These are phyloP conservation scores for Mycena indigotica DNA, from an alignment of 768 basidiomycete species.

Conservation along the genomic window DNA sequence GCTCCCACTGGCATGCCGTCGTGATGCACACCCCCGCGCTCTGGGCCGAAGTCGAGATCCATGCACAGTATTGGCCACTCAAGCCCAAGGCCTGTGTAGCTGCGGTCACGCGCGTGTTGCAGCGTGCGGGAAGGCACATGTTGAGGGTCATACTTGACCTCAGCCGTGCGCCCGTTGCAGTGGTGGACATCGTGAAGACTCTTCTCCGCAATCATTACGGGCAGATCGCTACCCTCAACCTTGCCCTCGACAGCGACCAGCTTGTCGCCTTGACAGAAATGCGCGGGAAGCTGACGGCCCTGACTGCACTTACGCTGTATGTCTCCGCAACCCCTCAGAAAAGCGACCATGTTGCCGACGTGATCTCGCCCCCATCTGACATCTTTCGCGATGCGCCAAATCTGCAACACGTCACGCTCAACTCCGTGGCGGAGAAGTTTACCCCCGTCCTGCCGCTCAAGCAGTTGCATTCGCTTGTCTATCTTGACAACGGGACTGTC, in stretches of 20 bases:
- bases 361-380: background rate
- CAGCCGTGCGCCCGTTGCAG: background rate
- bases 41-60: background rate
- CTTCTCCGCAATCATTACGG: background rate
- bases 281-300: background rate
- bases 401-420: background rate
- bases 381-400: background rate
- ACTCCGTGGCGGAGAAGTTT: background rate
- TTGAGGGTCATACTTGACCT: background rate
- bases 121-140: background rate
- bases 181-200: background rate
- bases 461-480: background rate
- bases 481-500: background rate
- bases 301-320: background rate
- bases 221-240: background rate
- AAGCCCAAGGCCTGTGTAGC: background rate
- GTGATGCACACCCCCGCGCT: background rate
- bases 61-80: background rate
- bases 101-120: background rate
- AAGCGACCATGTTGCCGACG: background rate
- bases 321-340: background rate
- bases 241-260: background rate
- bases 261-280: background rate
- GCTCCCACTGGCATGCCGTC: background rate
- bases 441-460: background rate